Evolutionary conservation across 441 rosid species (phyloP), one percentile per base, ranked within the genome.

Genomic region (Euphorbia corollata): DNA sequence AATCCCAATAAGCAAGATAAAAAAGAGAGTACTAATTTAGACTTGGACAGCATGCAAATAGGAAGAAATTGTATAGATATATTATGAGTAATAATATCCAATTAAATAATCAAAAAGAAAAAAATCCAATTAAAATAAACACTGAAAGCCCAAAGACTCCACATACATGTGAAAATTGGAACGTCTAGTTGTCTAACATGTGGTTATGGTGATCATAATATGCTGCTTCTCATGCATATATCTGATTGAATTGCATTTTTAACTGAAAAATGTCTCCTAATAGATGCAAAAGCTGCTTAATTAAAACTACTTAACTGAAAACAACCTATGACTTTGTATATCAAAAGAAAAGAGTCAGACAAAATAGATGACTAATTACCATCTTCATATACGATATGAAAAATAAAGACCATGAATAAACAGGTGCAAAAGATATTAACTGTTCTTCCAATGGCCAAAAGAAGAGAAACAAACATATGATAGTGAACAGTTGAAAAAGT

Each of bases 361-460:
- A 11, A 41, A 6, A 8, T 8, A 32, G 36, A 32, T 32, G 36
- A 6, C 47, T 41, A 41, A 41, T 41, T 12, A 1, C 2, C 2
- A 13, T 45, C 16, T 45, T 45, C 2, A 45, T 45, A 48, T 48
- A 48, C n/a, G 20, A 54, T 54, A 54, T 51, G 2, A n/a, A 32
- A 6, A 61, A 66, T 41, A 20, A 55, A 61, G 48, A 72, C 47
- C 68, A 53, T 12, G 16, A 63, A 47, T 54, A 38, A 67, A 70
- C 55, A 32, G 39, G 50, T 38, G 62, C 69, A 62, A 23, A 48
- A 54, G 64, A 70, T 45, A 67, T 61, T 45, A 43, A 51, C 62
- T 39, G 56, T 63, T 71, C 48, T 64, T 67, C 54, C 59, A 61
- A 39, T 23, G n/a, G 64, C 24, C 77, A 48, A 69, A 68, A 64